phyloP scores from a whole-genome alignment of 768 basidiomycete species.

The Suillus spraguei region DNA sequence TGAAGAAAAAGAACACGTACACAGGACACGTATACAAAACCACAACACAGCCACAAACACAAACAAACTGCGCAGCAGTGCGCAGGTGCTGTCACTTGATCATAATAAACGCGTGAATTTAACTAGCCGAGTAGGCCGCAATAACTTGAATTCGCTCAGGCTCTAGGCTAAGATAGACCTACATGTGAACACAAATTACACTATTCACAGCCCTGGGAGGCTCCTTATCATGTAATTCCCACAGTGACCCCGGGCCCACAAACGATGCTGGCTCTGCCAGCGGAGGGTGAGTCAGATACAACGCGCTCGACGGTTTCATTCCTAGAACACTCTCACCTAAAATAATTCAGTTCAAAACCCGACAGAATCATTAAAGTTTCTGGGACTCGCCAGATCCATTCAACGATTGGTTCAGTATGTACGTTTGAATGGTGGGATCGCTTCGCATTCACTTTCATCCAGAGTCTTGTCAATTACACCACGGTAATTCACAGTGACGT shows the following conservation, averaged over 20 bases:
- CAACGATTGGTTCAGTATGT: slow-evolving; percentile 58
- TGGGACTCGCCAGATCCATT: slow-evolving; percentile 43
- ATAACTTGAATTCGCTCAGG: no score
- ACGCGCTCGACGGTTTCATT: slow-evolving; percentile 72
- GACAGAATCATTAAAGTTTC: not conserved
- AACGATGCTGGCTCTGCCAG: slow-evolving; percentile 74
- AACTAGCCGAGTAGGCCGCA: no score
- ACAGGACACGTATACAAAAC: slow-evolving; percentile 34
- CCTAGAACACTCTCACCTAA: slow-evolving; percentile 87
- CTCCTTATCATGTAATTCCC: slow-evolving; percentile 38
- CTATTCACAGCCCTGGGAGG: no score
- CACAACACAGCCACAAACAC: slow-evolving; percentile 22
- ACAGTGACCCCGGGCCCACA: slow-evolving; percentile 78
- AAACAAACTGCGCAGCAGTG: slow-evolving; percentile 18
- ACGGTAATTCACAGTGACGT: slow-evolving; percentile 91
- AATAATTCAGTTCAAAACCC: slow-evolving; percentile 4
- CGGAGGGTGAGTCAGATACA: slow-evolving; percentile 74
- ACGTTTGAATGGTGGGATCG: slow-evolving; percentile 97
- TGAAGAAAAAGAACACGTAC: slow-evolving; percentile 26
- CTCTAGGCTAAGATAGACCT: no score
- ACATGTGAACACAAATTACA: no score
- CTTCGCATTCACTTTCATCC: slow-evolving; percentile 95
- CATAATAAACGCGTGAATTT: not conserved
- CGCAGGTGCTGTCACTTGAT: no score
- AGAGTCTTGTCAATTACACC: slow-evolving; percentile 82